Base-by-base conservation (phyloP, 2,329 filamentous ascomycete genomes). In the Harringtonia aguacate region DNA sequence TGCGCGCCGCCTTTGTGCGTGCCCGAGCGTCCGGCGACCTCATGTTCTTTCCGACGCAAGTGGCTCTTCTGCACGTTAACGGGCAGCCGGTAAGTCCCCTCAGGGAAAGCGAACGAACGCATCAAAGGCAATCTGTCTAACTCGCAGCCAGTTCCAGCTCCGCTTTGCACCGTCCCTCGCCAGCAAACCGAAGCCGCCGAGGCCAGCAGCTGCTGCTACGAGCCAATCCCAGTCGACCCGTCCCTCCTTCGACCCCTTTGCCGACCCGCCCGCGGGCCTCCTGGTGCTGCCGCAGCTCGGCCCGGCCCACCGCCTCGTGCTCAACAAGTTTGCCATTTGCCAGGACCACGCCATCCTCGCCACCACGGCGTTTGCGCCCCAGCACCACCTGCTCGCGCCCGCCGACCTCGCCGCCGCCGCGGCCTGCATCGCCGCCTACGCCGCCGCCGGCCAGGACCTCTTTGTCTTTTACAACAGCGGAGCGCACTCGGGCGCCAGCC, bases 281-380 rank as follows among this genome's bases (percentile, higher is more conserved):
- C 64, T 81, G 31, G 60, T 79, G 36, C 55, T 84, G 8, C 65
- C 65, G 2, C 64, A 75, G 17, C 27, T 51, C 3, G 43, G 44
- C 12, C 37, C 43, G 1, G 59, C 64, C 9, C 81, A 87, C 58
- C 69, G 72, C 46, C 68, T 86, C 35, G 75, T 87, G 1, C 65
- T 87, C 34, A 87, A 87, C 67, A 87, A 86, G 59, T 87, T 83
- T 53, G 81, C 83, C 39, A 63, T 87, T 39, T 79, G 84, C 29
- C 72, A 75, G 0, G 71, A 79, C 53, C 83, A 87, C 61, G 84
- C 84, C 56, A 84, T 87, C 52, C 69, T 87, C 39, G 74, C 77
- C 0, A 87, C 83, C 0, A 73, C 63, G n/a, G 59, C 63, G 1
- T 78, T 79, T 57, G 74, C 77, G 55, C 63, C 66, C n/a, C 83